A percentile compares a stretch with the other conserved stretches of the same genome.
These are phyloP conservation scores for Skeletonema potamos DNA, from an alignment of 108 stramenopile genomes.

Conservation along the genomic window DNA sequence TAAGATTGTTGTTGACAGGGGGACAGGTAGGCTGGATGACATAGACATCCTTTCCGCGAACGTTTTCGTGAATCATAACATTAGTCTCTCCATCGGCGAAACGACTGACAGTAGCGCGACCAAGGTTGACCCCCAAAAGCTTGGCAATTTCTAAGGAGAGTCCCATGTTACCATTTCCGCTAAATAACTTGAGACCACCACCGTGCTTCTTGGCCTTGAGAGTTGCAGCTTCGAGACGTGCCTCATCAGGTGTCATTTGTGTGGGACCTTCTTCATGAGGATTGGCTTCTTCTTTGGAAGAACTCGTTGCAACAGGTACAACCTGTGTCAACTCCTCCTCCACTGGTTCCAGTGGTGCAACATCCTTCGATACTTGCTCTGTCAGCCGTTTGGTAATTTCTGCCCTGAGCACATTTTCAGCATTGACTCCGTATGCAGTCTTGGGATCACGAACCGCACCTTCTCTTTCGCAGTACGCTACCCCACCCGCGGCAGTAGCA, in stretches of 20 bases:
- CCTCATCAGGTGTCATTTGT: conserved; percentile 72
- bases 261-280: conserved; percentile 34
- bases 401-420: conserved; percentile 33
- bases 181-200: conserved; percentile 93
- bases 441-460: conserved; percentile 47
- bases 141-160: conserved; percentile 94
- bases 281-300: background rate
- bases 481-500: conserved; percentile 11
- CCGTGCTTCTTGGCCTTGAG: conserved; percentile 83
- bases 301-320: conserved; percentile 26
- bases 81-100: conserved; percentile 99
- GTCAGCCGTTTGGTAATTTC: conserved; percentile 31
- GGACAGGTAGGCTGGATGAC: conserved; percentile 97
- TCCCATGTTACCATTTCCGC: conserved; percentile 97
- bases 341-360: conserved; percentile 5
- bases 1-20: conserved; percentile 98
- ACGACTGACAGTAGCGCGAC: conserved; percentile 92
- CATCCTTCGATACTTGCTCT: conserved; percentile 17
- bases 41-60: conserved; percentile 97
- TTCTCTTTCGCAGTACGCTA: conserved; percentile 37
- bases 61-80: conserved; percentile 97
- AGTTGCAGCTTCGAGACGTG: conserved; percentile 73
- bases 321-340: background rate
- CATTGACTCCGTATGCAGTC: conserved; percentile 33
- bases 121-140: conserved; percentile 93